Evolutionary conservation across 129 eudicot species (phyloP), one percentile per base, ranked within the genome.

Genomic region (Escallonia rubra): DNA sequence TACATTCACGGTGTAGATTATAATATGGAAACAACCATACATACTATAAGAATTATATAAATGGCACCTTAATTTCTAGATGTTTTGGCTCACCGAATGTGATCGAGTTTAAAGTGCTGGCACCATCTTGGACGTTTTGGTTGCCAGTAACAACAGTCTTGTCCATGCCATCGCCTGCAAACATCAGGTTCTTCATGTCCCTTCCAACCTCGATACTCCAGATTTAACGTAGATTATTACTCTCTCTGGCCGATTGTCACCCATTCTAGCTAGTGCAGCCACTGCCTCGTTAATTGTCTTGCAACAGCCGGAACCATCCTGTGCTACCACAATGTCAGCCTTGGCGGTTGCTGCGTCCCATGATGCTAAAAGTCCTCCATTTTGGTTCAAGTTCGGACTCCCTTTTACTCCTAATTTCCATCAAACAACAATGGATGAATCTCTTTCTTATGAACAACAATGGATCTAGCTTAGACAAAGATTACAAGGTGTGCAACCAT

Each of bases 141-240:
- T 65, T 45, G 13, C 84, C 87, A 34, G 90, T 72, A 40, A 81
- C 74, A 13, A 81, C 34, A 3, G 87, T 85, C 16, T 65, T 81
- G 45, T 75, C 82, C 1, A 85, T 78, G 43, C 90, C 90, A 59
- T 85, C 90, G 4, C 90, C 84, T 12, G 78, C 77, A 38, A 85
- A 72, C 86, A 81, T 81, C 41, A 85, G 3, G 71, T 85, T 72
- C 41, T 61, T 78, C 50, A 81, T 34, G 42, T 69, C 62, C 40
- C 77, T 75, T 7, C 64, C 63, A 8, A 85, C 78, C 61, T 78
- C 84, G 8, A 85, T 0, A 76, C 76, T 3, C 90, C 87, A 7
- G 80, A 71, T 75, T 81, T 85, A n/a, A 85, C 82, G 49, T 85
- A 65, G 57, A 85, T 55, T n/a, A 80, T 57, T 11, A 45, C 61